Percentiles rank a stretch among this genome's conserved stretches.
These are phyloP conservation scores for Alternaria ventricosa DNA, from an alignment of 2,329 filamentous ascomycete species.

Conservation along the genomic window DNA sequence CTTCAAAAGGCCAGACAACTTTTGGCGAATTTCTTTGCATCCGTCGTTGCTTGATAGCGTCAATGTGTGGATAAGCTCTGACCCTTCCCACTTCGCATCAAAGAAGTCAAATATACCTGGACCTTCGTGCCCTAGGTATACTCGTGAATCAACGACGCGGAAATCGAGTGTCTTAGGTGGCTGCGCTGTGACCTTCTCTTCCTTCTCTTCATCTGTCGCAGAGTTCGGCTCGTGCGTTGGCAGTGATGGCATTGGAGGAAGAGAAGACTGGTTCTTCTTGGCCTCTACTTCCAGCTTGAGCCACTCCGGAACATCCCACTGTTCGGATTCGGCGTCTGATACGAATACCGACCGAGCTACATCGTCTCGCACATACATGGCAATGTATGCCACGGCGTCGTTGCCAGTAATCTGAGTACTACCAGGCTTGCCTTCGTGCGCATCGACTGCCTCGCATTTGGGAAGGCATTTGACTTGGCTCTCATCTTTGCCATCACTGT, in stretches of 20 bases:
- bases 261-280: slow-evolving; percentile 20
- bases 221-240: slow-evolving; percentile 9
- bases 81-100: slow-evolving; percentile 30
- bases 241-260: slow-evolving; percentile 20
- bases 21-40: slow-evolving; percentile 39
- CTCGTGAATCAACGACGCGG: slow-evolving; percentile 42
- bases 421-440: slow-evolving; percentile 57
- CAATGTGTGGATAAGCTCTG: slow-evolving; percentile 26
- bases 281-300: slow-evolving; percentile 41
- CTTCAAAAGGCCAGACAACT: slow-evolving; percentile 33
- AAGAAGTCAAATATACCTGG: slow-evolving; percentile 47
- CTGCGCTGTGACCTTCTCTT: not conserved
- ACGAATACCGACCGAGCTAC: slow-evolving; percentile 48
- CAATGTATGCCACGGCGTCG: slow-evolving; percentile 61
- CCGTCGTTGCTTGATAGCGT: slow-evolving; percentile 32
- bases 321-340: slow-evolving; percentile 52
- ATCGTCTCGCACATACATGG: slow-evolving; percentile 63
- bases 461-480: slow-evolving; percentile 65
- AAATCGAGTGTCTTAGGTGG: slow-evolving; percentile 29
- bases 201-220: slow-evolving; percentile 8
- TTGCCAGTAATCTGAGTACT: slow-evolving; percentile 49
- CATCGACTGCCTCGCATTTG: slow-evolving; percentile 59
- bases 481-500: slow-evolving; percentile 61
- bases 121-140: slow-evolving; percentile 45
- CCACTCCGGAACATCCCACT: slow-evolving; percentile 55